Evolutionary conservation across 306 rosid species (phyloP).

Genomic region (Carpinus viminea): DNA sequence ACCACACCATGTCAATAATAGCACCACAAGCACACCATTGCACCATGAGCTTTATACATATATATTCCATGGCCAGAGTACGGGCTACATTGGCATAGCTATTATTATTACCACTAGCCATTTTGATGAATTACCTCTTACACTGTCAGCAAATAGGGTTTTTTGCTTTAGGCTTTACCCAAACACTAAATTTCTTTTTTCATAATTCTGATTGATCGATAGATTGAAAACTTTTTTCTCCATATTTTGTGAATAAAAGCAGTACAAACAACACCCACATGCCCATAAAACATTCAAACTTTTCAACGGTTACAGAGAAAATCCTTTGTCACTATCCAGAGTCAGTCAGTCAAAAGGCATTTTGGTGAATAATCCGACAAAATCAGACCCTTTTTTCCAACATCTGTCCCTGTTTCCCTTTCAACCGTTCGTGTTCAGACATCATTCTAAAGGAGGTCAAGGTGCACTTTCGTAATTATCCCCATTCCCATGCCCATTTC

Average conservation of each 20-base stretch:
- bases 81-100: neutral
- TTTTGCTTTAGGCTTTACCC: no score
- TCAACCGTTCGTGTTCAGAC: slow-evolving; percentile 65
- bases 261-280: neutral
- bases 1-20: neutral
- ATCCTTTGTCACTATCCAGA: slow-evolving; percentile 41
- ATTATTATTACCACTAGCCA: neutral
- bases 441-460: slow-evolving; percentile 47
- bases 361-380: slow-evolving; percentile 74
- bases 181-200: no score
- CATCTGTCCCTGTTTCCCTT: slow-evolving; percentile 71
- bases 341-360: slow-evolving; percentile 65
- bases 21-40: neutral
- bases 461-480: slow-evolving; percentile 66
- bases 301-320: slow-evolving; percentile 60
- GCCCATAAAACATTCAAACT: slow-evolving; percentile 32
- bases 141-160: no score
- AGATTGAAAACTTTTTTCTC: neutral
- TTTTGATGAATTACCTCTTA: no score
- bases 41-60: neutral
- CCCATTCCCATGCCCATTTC: slow-evolving; percentile 34
- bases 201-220: neutral
- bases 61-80: neutral
- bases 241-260: slow-evolving; percentile 15
- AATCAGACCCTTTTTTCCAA: slow-evolving; percentile 71